Evolutionary conservation across 1,139 yeast genomes (phyloP), one percentile per base, ranked within the genome.

Genomic region (Debaryomyces sp.): DNA sequence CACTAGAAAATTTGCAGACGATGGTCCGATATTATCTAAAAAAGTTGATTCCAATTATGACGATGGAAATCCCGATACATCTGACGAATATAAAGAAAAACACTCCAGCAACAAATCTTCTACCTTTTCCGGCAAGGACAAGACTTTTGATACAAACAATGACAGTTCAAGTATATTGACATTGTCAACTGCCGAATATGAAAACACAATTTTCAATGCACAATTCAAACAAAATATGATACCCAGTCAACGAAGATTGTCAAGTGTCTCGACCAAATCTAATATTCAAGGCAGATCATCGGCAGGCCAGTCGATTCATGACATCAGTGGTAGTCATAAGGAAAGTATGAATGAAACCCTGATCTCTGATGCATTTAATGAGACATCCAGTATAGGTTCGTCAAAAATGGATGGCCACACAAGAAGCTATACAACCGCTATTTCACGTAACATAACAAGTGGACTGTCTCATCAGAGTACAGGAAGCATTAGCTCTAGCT

Each of bases 131-230:
- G 43, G 29, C 6, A 44, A 38, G 13, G 46, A 44, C 22, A 37
- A 24, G 13, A 38, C 43, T n/a, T 48, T 44, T 26, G 46, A 44
- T 15, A 44, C 45, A 44, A 51, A 60, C 23, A 59, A 59, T 44
- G 80, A 71, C 50, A 67, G 59, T 9, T 57, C 63, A 12, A 77
- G 84, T 45, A 54, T 81, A 0, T 57, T 65, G 1, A 80, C 86
- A 0, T 63, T 77, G 1, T 74, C 84, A 3, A 80, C 85, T 0
- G 64, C 78, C 2, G 82, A 82, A 23, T 82, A 80, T 52, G 85
- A 82, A 54, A 81, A 81, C 49, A 74, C 74, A 18, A 63, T 82
- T 1, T 81, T 82, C 63, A 70, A 77, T 48, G 71, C 78, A 1
- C 87, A 82, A 57, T 81, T 82, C 59, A 44, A 44, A 13, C 40